phyloP scores from a whole-genome alignment of 805 yeast species.

The Ogataea saltuana region DNA sequence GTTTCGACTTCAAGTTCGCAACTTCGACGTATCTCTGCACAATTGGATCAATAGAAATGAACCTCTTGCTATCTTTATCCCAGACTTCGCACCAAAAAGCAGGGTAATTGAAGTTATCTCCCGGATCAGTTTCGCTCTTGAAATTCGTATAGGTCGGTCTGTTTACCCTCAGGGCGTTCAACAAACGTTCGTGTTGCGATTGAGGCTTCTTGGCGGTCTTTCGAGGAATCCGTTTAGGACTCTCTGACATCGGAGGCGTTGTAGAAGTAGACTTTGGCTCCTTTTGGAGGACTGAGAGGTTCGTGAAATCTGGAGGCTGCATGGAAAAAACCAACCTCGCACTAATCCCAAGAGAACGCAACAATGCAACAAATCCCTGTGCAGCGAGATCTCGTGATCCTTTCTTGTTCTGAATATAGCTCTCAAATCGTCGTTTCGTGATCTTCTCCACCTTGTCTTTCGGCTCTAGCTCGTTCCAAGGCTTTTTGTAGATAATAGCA shows the following conservation, averaged over 20 bases:
- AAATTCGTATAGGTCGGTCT: constrained; percentile 23
- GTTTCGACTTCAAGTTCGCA: constrained; percentile 48
- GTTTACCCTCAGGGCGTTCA: constrained; percentile 31
- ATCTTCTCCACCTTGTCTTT: constrained; percentile 30
- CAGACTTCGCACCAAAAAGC: constrained; percentile 94
- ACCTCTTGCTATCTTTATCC: constrained; percentile 68
- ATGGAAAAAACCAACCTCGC: constrained; percentile 78
- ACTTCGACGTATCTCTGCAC: constrained; percentile 64
- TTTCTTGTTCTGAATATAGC: constrained; percentile 42
- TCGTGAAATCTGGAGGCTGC: constrained; percentile 87
- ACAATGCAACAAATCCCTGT: constrained; percentile 80
- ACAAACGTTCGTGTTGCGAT: constrained; percentile 31
- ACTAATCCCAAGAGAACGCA: constrained; percentile 68
- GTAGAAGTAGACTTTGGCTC: constrained; percentile 15
- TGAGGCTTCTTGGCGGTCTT: constrained; percentile 14
- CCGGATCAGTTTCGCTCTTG: constrained; percentile 9
- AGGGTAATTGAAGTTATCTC: constrained; percentile 47
- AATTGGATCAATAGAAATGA: constrained; percentile 88
- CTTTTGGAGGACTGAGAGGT: constrained; percentile 24
- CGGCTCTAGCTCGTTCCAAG: constrained; percentile 48
- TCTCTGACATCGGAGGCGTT: constrained; percentile 3
- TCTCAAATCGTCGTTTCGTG: constrained; percentile 44
- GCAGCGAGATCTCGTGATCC: constrained; percentile 83
- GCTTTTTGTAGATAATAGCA: constrained; percentile 45
- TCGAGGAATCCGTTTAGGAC: constrained; percentile 5